Evolutionary conservation across 257 asterid genomes (phyloP), one percentile per base, ranked within the genome.

Genomic region (Solanum virginianum): DNA sequence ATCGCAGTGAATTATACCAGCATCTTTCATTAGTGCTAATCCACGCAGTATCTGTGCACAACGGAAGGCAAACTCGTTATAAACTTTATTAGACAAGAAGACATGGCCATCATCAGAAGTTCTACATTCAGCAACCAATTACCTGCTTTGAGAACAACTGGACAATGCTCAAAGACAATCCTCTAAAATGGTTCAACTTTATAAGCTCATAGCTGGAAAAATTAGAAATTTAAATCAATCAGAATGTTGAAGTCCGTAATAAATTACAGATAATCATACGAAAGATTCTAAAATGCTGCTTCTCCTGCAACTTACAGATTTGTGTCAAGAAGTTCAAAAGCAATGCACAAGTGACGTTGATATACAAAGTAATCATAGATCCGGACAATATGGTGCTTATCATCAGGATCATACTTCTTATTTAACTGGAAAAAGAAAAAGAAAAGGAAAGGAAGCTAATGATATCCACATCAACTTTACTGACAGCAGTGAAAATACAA

Each of bases 81-180:
- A 66, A 80, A 86, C 81, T 65, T 89, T 68, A 86, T 66, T 68
- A 86, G 80, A 80, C 69, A 82, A 53, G 49, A 77, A 81, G 22
- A 51, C 6, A 4, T 79, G 66, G 49, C 18, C 49, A 1, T 36
- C 83, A 79, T 54, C 47, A 17, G 49, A 53, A 29, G 66, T 17
- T 79, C 49, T 53, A 53, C 15, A 69, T 49, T 63, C 86, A 87
- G 87, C 77, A 89, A 85, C 85, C 69, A 24, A 75, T 49, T 86
- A 97, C 98, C 99, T 97, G 99, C 88, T 95, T 94, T 18, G 99
- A 94, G 91, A 97, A 97, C 89, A 97, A 90, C 88, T 95, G 99
- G 89, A 97, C 97, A 85, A 95, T 94, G 92, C 92, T 94, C 91
- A 97, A 88, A 55, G 98, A 93, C 92, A 97, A 84, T 83, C 99